These are phyloP conservation scores for Torrubiellomyces zombiae DNA, from an alignment of 2,329 filamentous ascomycete species.

Conservation along the genomic window DNA sequence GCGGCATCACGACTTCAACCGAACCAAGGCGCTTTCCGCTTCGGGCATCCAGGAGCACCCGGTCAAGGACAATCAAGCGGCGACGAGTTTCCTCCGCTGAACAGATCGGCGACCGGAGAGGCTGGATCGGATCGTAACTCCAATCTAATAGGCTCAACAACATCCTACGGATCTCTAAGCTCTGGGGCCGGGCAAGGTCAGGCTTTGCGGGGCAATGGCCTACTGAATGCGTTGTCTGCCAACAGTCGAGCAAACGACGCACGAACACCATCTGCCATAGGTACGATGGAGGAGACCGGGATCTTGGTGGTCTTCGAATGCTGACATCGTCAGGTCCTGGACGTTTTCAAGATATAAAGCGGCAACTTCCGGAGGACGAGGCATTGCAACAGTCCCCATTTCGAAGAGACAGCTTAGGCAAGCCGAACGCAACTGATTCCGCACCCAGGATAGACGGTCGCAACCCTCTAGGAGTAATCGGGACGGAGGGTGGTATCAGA, in stretches of 20 bases:
- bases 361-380: too few relatives aligned
- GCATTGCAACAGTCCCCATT: too few relatives aligned
- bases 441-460: too few relatives aligned
- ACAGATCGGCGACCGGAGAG: constrained; percentile 38
- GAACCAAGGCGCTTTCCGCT: constrained; percentile 34
- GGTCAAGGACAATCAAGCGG: constrained; percentile 29
- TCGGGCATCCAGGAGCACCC: constrained; percentile 31
- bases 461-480: constrained; percentile 29
- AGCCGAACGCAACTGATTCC: too few relatives aligned
- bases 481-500: constrained; percentile 21
- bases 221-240: constrained; percentile 47
- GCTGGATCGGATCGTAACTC: constrained; percentile 37
- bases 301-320: too few relatives aligned
- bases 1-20: constrained; percentile 22
- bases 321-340: too few relatives aligned
- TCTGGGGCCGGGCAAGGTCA: too few relatives aligned
- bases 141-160: constrained; percentile 37
- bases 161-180: constrained; percentile 44
- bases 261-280: constrained; percentile 29
- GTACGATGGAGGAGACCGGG: constrained; percentile 13
- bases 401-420: background rate
- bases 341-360: too few relatives aligned
- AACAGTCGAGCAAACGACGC: constrained; percentile 33
- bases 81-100: constrained; percentile 48
- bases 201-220: constrained; percentile 41